These are phyloP conservation scores for Angomonas deanei DNA, from an alignment of 208 protist species.

Conservation along the genomic window DNA sequence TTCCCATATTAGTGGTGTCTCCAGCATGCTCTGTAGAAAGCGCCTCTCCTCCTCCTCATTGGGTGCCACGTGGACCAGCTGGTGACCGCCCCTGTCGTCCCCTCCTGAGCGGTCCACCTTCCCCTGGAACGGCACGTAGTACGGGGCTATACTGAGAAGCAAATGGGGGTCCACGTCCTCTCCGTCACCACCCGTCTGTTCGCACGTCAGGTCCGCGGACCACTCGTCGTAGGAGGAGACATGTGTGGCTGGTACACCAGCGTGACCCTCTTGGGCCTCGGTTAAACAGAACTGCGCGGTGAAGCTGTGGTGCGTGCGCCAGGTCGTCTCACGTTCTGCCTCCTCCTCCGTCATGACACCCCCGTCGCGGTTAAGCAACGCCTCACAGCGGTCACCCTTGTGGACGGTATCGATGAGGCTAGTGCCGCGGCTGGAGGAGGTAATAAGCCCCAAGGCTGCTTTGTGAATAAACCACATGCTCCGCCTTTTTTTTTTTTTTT, in stretches of 20 bases:
- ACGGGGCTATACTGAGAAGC: constrained; percentile 61
- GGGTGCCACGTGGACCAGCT: constrained; percentile 9
- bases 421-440: not conserved
- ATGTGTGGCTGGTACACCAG: not conserved
- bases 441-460: not conserved
- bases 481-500: too few species aligned
- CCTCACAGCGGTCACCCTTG: constrained; percentile 16
- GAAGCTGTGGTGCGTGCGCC: constrained; percentile 74
- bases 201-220: constrained; percentile 35
- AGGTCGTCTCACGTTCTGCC: constrained; percentile 24
- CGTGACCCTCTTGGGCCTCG: not conserved
- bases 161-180: constrained; percentile 40
- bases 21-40: constrained; percentile 57
- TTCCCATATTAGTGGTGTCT: constrained; percentile 80
- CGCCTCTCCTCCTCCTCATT: constrained; percentile 32
- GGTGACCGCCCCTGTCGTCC: constrained; percentile 8
- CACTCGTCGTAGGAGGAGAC: constrained; percentile 37
- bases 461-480: not conserved
- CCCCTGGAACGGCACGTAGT: constrained; percentile 35
- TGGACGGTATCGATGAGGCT: constrained; percentile 11
- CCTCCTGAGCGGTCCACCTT: constrained; percentile 7
- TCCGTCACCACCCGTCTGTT: not conserved
- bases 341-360: constrained; percentile 9
- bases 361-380: constrained; percentile 21
- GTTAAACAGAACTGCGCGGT: constrained; percentile 46